Conservation (phyloP, 768 basidiomycete genomes). For the Harrya chromipes region DNA sequence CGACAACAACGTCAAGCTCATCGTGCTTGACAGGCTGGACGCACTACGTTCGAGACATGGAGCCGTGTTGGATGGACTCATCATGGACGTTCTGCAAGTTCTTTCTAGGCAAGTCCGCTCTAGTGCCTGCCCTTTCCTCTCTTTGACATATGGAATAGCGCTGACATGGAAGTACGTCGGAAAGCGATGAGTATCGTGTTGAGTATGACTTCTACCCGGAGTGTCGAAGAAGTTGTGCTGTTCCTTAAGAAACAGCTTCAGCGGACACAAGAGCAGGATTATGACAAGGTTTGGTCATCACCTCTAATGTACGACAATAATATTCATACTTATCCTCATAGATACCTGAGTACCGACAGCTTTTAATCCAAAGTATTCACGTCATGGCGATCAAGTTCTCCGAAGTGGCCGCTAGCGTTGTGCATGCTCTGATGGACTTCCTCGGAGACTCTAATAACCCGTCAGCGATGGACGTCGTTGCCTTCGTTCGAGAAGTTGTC, state of each 20-base stretch:
- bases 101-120: constrained; percentile 59
- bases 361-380: constrained; percentile 96
- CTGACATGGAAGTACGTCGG: constrained; percentile 94
- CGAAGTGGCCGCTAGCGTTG: constrained; percentile 93
- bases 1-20: constrained; percentile 98
- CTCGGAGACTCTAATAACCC: constrained; percentile 93
- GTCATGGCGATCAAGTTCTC: constrained; percentile 95
- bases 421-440: constrained; percentile 92
- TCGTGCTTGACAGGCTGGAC: constrained; percentile 91
- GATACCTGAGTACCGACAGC: constrained; percentile 93
- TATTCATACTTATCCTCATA: constrained; percentile 25
- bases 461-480: constrained; percentile 91
- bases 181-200: constrained; percentile 89
- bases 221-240: constrained; percentile 93
- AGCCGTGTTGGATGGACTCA: constrained; percentile 82
- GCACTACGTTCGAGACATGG: constrained; percentile 80
- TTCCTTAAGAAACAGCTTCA: constrained; percentile 99
- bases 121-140: background rate
- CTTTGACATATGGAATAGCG: constrained; percentile 40
- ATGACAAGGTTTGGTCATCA: constrained; percentile 68
- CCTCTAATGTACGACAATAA: background rate
- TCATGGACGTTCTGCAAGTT: constrained; percentile 94
- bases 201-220: constrained; percentile 89
- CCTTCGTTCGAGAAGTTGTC: constrained; percentile 88
- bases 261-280: constrained; percentile 86